Conservation (phyloP, 2,329 filamentous ascomycete genomes). For the Fusarium clavum region DNA sequence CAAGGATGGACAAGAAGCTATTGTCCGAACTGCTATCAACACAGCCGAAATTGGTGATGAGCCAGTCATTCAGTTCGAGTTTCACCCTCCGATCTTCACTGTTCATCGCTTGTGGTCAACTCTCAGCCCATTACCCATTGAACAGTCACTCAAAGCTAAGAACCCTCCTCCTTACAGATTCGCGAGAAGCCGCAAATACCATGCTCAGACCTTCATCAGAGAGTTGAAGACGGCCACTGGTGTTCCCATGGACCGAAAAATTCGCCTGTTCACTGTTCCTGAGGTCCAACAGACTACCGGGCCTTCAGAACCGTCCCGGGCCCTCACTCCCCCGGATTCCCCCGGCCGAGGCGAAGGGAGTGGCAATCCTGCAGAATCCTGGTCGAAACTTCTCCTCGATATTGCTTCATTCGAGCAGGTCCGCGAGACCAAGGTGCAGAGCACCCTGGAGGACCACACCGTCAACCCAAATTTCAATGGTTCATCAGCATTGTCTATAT, state of each 20-base stretch:
- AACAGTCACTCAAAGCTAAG: conserved; percentile 70
- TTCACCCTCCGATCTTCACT: conserved; percentile 85
- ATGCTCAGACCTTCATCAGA: conserved; percentile 79
- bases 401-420: conserved; percentile 65
- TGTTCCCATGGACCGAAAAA: conserved; percentile 77
- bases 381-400: conserved; percentile 59
- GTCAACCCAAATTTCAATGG: conserved; percentile 83
- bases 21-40: conserved; percentile 82
- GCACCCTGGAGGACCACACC: conserved; percentile 70
- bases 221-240: conserved; percentile 75
- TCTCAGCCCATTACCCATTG: conserved; percentile 65
- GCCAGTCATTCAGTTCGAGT: conserved; percentile 82
- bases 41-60: conserved; percentile 68
- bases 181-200: conserved; percentile 76
- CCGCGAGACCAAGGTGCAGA: conserved; percentile 42
- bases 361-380: conserved; percentile 48
- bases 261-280: conserved; percentile 78
- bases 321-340: conserved; percentile 57
- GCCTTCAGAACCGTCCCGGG: conserved; percentile 50
- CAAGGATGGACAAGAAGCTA: conserved; percentile 74
- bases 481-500: conserved; percentile 70
- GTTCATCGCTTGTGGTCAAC: conserved; percentile 81
- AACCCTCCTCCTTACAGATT: conserved; percentile 72
- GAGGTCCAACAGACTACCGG: conserved; percentile 55
- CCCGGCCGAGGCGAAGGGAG: conserved; percentile 48